phyloP scores from a whole-genome alignment of 192 early-diverging fungal species.

The Funneliformis mosseae region DNA sequence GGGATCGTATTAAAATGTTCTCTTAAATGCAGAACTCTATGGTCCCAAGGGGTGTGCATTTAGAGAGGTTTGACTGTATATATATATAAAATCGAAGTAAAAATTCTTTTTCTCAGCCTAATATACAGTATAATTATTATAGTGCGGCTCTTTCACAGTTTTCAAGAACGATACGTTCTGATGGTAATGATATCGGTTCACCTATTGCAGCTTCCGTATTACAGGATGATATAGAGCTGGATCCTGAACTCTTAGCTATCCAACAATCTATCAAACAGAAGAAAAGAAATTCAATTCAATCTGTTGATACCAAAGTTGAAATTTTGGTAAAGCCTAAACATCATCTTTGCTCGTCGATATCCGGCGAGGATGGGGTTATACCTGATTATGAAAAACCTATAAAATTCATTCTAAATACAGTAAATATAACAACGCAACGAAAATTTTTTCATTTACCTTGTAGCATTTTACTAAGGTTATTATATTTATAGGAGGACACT shows the following conservation, averaged over 20 bases:
- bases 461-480: not conserved
- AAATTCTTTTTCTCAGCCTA: not conserved
- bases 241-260: slow-evolving; percentile 24
- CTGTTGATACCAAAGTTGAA: slow-evolving; percentile 13
- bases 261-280: not conserved
- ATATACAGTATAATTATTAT: not conserved
- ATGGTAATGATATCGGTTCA: not conserved
- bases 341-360: not conserved
- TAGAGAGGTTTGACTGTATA: no score
- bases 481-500: slow-evolving; percentile 21
- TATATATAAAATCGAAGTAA: not conserved
- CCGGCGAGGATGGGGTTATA: not conserved
- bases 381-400: slow-evolving; percentile 28
- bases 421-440: not conserved
- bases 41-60: no score
- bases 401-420: slow-evolving; percentile 28
- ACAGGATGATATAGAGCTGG: slow-evolving; percentile 23
- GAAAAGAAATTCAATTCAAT: not conserved
- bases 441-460: not conserved
- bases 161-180: not conserved
- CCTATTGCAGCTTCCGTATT: not conserved
- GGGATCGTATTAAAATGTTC: no score
- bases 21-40: no score
- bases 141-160: slow-evolving; percentile 11
- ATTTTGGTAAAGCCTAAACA: not conserved